Percentiles rank a stretch among this genome's conserved stretches.
Conservation (phyloP, 2,329 filamentous ascomycete species). For the Diaporthe eres region DNA sequence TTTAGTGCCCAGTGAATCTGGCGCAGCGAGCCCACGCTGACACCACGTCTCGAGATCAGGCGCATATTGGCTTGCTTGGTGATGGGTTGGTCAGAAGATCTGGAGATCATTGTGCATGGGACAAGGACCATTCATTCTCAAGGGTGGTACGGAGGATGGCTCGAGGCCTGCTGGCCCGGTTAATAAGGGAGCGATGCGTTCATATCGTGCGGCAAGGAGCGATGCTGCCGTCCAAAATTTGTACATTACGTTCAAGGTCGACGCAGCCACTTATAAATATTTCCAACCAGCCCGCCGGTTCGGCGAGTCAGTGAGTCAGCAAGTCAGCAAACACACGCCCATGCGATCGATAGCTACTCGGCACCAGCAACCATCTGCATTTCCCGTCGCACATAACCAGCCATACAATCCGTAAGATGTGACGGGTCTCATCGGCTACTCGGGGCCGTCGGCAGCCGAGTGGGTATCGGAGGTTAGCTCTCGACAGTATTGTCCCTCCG, state of each 20-base stretch:
- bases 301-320: slow-evolving; percentile 18
- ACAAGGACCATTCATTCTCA: background rate
- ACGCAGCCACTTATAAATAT: slow-evolving; percentile 3
- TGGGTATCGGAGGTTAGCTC: background rate
- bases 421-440: background rate
- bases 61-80: background rate
- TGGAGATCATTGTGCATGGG: background rate
- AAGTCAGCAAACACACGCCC: background rate
- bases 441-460: slow-evolving; percentile 4
- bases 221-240: slow-evolving; percentile 4
- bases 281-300: background rate
- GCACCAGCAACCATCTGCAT: too few relatives aligned
- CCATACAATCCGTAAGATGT: background rate
- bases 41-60: background rate
- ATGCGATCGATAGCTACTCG: background rate
- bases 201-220: background rate
- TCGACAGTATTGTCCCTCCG: background rate
- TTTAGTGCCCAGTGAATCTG: background rate
- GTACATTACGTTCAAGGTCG: slow-evolving; percentile 2
- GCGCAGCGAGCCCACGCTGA: background rate
- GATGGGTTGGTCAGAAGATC: background rate
- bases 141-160: background rate
- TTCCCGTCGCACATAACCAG: background rate
- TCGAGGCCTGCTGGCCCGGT: background rate
- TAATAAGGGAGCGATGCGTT: background rate